phyloP scores from a whole-genome alignment of 2,329 filamentous ascomycete species.

The Nectriaceae sp. region DNA sequence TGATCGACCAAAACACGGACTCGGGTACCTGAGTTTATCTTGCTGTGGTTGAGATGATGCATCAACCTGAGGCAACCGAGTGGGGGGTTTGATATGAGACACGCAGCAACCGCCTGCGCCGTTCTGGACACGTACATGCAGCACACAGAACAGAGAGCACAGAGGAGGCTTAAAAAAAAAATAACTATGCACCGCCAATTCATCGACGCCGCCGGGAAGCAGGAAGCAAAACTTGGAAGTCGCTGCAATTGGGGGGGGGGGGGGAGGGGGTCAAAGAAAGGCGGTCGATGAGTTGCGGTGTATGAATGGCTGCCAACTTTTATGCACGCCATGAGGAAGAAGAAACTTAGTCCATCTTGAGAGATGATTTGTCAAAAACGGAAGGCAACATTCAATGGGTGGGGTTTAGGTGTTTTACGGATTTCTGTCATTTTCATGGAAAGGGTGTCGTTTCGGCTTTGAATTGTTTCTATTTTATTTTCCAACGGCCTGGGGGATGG shows the following conservation, averaged over 20 bases:
- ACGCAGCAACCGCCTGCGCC: slow-evolving; percentile 16
- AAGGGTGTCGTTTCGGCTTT: no score
- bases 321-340: neutral
- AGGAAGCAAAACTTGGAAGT: slow-evolving; percentile 1
- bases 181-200: no score
- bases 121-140: slow-evolving; percentile 11
- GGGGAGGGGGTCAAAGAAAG: slow-evolving; percentile 2
- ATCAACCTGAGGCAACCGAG: neutral
- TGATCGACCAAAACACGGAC: slow-evolving; percentile 15
- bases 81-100: slow-evolving; percentile 21
- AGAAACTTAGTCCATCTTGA: neutral
- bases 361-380: slow-evolving; percentile 3
- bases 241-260: neutral
- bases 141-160: neutral
- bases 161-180: slow-evolving; percentile 15
- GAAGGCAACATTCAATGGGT: slow-evolving; percentile 6
- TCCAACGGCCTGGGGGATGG: no score
- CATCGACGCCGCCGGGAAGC: no score
- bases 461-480: slow-evolving; percentile 1
- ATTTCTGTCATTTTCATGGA: slow-evolving; percentile 3
- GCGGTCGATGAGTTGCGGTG: neutral
- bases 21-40: slow-evolving; percentile 26
- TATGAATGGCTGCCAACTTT: neutral
- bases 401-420: slow-evolving; percentile 3
- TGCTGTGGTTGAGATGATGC: neutral